These are phyloP conservation scores for Eragrostis curvula DNA, from an alignment of 176 grass and related monocot genomes.

Conservation along the genomic window DNA sequence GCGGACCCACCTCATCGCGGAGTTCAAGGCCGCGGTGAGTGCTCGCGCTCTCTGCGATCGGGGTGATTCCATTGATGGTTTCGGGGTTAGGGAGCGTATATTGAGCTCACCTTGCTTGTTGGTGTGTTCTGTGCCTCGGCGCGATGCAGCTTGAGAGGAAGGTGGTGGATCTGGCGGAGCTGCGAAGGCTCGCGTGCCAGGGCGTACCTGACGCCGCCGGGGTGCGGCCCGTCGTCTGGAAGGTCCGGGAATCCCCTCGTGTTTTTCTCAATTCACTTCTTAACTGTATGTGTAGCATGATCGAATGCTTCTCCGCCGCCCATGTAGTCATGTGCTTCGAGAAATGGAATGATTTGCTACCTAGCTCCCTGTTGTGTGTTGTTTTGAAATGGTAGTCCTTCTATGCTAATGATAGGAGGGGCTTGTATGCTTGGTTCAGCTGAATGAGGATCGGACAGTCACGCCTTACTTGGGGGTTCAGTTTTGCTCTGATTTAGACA, in stretches of 20 bases:
- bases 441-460: neutral
- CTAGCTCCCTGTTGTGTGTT: slow-evolving; percentile 3
- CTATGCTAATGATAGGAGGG: too few species aligned
- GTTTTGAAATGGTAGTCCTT: slow-evolving; percentile 5
- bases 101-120: slow-evolving; percentile 21
- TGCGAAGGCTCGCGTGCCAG: slow-evolving; percentile 83
- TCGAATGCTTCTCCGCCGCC: slow-evolving; percentile 2
- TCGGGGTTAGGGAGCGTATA: neutral
- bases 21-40: slow-evolving; percentile 75
- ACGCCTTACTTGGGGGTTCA: too few species aligned
- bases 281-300: neutral
- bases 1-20: slow-evolving; percentile 57
- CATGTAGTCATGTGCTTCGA: neutral
- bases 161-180: slow-evolving; percentile 85
- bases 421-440: slow-evolving; percentile 6
- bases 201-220: slow-evolving; percentile 63
- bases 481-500: neutral
- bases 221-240: slow-evolving; percentile 81
- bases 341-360: neutral
- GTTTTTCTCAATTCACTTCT: slow-evolving; percentile 14
- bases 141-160: slow-evolving; percentile 68
- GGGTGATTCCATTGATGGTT: neutral
- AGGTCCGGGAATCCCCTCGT: slow-evolving; percentile 61
- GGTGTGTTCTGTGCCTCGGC: slow-evolving; percentile 5
- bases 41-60: neutral